These are phyloP conservation scores for Pythium phragmiticola DNA, from an alignment of 352 stramenopile species.

Conservation along the genomic window DNA sequence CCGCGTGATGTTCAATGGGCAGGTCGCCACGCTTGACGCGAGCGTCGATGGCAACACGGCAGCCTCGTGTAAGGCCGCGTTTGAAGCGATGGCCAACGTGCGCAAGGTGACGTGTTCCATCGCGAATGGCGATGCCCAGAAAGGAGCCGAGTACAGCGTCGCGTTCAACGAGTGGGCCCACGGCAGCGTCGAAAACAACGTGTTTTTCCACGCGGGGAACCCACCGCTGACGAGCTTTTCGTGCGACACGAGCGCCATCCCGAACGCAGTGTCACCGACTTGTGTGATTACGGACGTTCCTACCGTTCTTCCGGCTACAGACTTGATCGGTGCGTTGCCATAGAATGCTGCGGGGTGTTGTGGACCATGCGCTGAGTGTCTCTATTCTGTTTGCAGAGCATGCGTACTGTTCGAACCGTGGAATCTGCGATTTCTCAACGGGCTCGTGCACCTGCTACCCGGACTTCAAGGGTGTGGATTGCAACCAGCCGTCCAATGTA, in stretches of 20 bases:
- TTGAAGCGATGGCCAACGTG: constrained; percentile 46
- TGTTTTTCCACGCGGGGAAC: constrained; percentile 78
- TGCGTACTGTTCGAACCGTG: constrained; percentile 74
- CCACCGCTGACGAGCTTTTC: constrained; percentile 68
- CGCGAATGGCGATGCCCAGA: constrained; percentile 34
- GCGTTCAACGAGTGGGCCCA: constrained; percentile 61
- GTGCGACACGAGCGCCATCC: constrained; percentile 66
- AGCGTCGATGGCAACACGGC: constrained; percentile 32
- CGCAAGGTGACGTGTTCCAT: constrained; percentile 39
- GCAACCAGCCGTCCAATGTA: constrained; percentile 63
- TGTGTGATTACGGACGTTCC: constrained; percentile 67
- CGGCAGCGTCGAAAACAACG: constrained; percentile 76
- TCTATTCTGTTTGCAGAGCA: constrained; percentile 49
- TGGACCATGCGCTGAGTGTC: background rate
- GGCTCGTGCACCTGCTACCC: constrained; percentile 72
- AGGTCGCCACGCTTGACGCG: constrained; percentile 43
- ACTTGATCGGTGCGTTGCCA: constrained; percentile 48
- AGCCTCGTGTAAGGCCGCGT: constrained; percentile 40
- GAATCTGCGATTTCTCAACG: constrained; percentile 67
- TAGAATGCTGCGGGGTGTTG: background rate
- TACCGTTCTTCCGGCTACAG: constrained; percentile 24
- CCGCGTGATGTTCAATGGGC: constrained; percentile 48
- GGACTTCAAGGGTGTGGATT: constrained; percentile 74
- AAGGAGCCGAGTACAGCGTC: constrained; percentile 64
- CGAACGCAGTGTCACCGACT: constrained; percentile 39